Evolutionary conservation across 352 stramenopile genomes (phyloP).

Genomic region (Elongisporangium prolatum): DNA sequence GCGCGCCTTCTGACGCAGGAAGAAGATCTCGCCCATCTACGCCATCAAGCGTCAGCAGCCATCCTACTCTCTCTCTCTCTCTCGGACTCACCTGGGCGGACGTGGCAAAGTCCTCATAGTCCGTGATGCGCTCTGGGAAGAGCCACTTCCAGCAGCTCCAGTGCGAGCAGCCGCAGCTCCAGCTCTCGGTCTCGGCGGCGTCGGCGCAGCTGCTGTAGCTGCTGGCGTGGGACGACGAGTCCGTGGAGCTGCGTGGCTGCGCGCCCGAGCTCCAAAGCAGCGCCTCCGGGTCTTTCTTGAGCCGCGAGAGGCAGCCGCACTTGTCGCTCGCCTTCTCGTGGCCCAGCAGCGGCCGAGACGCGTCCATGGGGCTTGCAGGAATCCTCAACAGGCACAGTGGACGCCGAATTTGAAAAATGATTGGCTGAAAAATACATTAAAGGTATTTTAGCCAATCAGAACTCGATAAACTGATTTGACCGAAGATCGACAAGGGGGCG

Average conservation of each 20-base stretch:
- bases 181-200: conserved; percentile 17
- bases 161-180: conserved; percentile 21
- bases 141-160: conserved; percentile 65
- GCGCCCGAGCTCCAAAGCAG: background rate
- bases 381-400: conserved; percentile 1
- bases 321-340: conserved; percentile 26
- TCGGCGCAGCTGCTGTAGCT: conserved; percentile 14
- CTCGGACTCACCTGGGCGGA: conserved; percentile 53
- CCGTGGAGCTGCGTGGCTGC: conserved; percentile 4
- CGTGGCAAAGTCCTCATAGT: conserved; percentile 66
- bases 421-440: background rate
- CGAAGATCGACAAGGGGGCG: background rate
- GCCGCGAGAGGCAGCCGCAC: conserved; percentile 12
- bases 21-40: conserved; percentile 56
- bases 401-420: background rate
- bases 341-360: conserved; percentile 39
- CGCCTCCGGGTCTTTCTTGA: conserved; percentile 5
- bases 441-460: background rate
- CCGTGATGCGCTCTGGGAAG: conserved; percentile 42
- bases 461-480: background rate
- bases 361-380: conserved; percentile 31
- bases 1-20: conserved; percentile 46
- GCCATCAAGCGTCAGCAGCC: background rate
- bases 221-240: conserved; percentile 10
- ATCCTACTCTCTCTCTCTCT: background rate